Evolutionary conservation across 495 filamentous ascomycete species (phyloP).

Genomic region (Talaromyces ruber): DNA sequence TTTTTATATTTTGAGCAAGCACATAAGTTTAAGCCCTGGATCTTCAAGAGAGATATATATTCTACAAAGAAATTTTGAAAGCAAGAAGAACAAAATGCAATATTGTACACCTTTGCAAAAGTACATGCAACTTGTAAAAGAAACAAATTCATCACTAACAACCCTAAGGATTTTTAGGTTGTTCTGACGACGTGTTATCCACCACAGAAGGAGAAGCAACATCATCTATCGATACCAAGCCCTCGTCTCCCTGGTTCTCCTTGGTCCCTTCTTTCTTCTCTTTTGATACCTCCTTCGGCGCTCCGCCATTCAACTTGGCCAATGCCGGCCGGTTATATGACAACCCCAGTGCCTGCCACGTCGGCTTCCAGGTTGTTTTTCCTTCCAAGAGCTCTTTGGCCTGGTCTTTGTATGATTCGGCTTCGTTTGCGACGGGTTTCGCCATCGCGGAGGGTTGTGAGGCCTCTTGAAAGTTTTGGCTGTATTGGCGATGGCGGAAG

Average conservation of each 20-base stretch:
- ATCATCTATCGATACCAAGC: neutral
- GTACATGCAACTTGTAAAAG: neutral
- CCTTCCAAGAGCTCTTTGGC: conserved; percentile 48
- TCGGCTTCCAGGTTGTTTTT: conserved; percentile 31
- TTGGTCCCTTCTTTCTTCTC: neutral
- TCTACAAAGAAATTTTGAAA: neutral
- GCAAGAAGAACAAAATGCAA: neutral
- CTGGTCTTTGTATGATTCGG: conserved; percentile 35
- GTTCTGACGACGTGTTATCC: neutral
- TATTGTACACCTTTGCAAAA: neutral
- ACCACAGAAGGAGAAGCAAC: neutral
- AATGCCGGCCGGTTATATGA: conserved; percentile 20
- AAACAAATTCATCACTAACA: neutral
- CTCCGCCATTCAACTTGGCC: conserved; percentile 2
- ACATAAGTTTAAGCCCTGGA: neutral
- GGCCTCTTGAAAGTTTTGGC: conserved; percentile 16
- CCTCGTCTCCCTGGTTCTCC: neutral
- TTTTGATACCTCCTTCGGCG: neutral
- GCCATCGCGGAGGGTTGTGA: conserved; percentile 18
- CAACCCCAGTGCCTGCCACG: conserved; percentile 37
- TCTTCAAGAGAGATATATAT: conserved; percentile 1
- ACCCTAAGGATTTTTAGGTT: neutral
- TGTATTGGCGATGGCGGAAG: conserved; percentile 17
- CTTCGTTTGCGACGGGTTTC: conserved; percentile 20
- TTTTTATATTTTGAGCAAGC: neutral